Conservation (phyloP, 805 yeast species). For the Candida patagonica region DNA sequence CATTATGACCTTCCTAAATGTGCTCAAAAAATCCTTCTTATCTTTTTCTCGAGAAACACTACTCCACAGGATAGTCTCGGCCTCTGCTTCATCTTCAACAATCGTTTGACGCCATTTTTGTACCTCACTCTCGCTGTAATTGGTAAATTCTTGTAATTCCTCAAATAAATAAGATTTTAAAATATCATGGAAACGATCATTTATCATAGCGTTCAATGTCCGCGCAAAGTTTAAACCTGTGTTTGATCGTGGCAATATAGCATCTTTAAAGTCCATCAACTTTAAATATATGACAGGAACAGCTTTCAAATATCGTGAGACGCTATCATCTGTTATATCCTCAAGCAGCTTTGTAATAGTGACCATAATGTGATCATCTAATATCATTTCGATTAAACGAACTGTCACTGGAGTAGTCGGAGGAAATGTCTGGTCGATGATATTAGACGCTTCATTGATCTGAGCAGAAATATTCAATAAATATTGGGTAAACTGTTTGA, state of each 20-base stretch:
- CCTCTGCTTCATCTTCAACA: slow-evolving; percentile 38
- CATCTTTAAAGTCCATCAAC: slow-evolving; percentile 15
- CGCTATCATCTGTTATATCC: slow-evolving; percentile 9
- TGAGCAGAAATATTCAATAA: slow-evolving; percentile 26
- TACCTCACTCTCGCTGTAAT: slow-evolving; percentile 22
- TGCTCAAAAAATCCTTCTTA: slow-evolving; percentile 42
- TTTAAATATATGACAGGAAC: slow-evolving; percentile 31
- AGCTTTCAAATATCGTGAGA: slow-evolving; percentile 25
- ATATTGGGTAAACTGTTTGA: slow-evolving; percentile 12
- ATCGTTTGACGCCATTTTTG: slow-evolving; percentile 26
- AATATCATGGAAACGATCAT: slow-evolving; percentile 20
- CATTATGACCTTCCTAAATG: slow-evolving; percentile 40
- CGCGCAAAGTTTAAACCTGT: slow-evolving; percentile 30
- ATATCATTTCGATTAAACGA: slow-evolving; percentile 39
- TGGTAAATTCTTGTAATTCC: slow-evolving; percentile 22
- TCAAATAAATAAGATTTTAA: slow-evolving; percentile 25
- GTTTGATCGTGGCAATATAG: slow-evolving; percentile 22
- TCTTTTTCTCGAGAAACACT: slow-evolving; percentile 37
- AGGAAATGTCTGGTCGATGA: slow-evolving; percentile 39
- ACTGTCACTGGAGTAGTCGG: slow-evolving; percentile 37
- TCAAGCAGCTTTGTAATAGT: slow-evolving; percentile 20
- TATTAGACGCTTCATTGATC: slow-evolving; percentile 32
- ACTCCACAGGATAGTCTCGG: slow-evolving; percentile 39
- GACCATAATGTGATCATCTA: slow-evolving; percentile 25
- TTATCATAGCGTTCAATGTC: slow-evolving; percentile 17